Conservation (phyloP, 495 filamentous ascomycete genomes). For the Aspergillus diversus region DNA sequence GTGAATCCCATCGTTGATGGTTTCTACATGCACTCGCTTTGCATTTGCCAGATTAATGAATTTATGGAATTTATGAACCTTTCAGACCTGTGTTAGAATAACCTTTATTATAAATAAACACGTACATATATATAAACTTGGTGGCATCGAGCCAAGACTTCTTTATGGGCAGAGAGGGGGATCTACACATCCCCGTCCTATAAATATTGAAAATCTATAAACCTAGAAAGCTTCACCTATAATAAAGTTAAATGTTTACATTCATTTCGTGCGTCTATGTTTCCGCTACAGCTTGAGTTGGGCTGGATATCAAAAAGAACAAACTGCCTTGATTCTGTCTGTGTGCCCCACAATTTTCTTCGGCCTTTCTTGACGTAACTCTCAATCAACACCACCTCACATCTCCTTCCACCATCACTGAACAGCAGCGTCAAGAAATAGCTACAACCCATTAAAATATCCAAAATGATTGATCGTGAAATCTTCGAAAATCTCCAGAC, state of each 20-base stretch:
- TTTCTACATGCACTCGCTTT: background rate
- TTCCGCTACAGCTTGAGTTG: no score
- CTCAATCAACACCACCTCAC: conserved; percentile 22
- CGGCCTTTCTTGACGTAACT: conserved; percentile 26
- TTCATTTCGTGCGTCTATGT: no score
- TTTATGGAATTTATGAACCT: conserved; percentile 22
- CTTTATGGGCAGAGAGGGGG: no score
- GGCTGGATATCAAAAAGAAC: no score
- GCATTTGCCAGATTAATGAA: conserved; percentile 16
- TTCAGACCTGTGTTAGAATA: conserved; percentile 1
- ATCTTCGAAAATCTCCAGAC: conserved; percentile 89
- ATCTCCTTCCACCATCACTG: conserved; percentile 17
- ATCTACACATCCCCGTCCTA: no score
- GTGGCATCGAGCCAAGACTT: no score
- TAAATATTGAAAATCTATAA: background rate
- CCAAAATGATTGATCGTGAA: conserved; percentile 67
- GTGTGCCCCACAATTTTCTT: conserved; percentile 28
- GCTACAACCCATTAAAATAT: background rate
- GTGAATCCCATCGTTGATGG: background rate
- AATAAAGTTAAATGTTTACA: no score
- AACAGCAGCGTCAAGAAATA: conserved; percentile 9
- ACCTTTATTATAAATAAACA: background rate
- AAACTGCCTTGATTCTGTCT: no score
- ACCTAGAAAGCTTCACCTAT: background rate
- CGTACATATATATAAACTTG: no score